These are phyloP conservation scores for Neonothopanus nambi DNA, from an alignment of 1,284 basidiomycete genomes.

Conservation along the genomic window DNA sequence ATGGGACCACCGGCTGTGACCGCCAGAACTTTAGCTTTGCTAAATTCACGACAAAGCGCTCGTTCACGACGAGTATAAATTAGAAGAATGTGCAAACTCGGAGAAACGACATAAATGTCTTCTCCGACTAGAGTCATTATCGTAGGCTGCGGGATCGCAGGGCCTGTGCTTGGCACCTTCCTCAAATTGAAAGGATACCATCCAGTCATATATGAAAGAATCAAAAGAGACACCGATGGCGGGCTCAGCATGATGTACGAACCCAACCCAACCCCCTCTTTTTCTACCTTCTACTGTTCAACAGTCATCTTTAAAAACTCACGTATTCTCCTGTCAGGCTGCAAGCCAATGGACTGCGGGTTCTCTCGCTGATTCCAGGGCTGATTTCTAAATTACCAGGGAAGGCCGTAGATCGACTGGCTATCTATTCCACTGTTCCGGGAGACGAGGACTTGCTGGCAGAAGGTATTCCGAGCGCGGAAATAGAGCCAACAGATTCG, in stretches of 20 bases:
- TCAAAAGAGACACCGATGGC: constrained; percentile 26
- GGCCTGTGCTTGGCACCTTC: constrained; percentile 45
- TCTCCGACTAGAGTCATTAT: constrained; percentile 35
- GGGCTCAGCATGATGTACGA: constrained; percentile 40
- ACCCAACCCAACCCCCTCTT: no score
- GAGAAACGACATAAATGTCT: no score
- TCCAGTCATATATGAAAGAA: constrained; percentile 43
- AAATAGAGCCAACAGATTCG: constrained; percentile 12
- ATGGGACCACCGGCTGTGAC: no score
- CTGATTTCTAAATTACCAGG: constrained; percentile 36
- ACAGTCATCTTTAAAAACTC: background rate
- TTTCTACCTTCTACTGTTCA: background rate
- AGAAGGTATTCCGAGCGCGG: constrained; percentile 16
- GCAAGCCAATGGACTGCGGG: constrained; percentile 41
- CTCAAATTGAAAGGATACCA: constrained; percentile 44
- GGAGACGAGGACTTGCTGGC: constrained; percentile 34
- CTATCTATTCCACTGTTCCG: constrained; percentile 31
- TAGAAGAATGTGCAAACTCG: no score
- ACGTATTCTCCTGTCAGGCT: constrained; percentile 29
- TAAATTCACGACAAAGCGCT: no score
- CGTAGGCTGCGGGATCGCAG: constrained; percentile 45
- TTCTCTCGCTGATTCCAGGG: constrained; percentile 41
- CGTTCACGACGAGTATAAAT: no score
- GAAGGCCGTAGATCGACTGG: constrained; percentile 24
- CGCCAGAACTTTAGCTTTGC: no score